These are phyloP conservation scores for Taphrina deformans DNA, from an alignment of 1,139 yeast species.

Conservation along the genomic window DNA sequence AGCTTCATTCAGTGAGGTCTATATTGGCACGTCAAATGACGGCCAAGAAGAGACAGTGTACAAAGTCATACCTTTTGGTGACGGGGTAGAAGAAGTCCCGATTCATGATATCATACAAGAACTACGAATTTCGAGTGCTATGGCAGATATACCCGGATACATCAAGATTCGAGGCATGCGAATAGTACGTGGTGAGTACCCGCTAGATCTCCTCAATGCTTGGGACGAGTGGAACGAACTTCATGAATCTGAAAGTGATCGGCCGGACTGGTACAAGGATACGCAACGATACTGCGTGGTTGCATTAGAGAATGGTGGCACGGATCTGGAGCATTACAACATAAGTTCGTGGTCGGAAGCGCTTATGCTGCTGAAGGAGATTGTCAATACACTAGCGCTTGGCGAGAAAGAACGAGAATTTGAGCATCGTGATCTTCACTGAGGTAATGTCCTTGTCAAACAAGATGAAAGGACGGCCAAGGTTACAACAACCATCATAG, in stretches of 20 bases:
- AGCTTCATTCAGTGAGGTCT: conserved; percentile 54
- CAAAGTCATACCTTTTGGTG: conserved; percentile 57
- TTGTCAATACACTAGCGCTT: conserved; percentile 52
- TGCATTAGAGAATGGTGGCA: conserved; percentile 54
- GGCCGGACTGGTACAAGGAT: conserved; percentile 45
- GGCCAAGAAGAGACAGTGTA: conserved; percentile 44
- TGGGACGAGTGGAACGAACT: conserved; percentile 51
- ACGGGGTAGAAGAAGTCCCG: conserved; percentile 47
- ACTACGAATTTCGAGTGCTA: conserved; percentile 49
- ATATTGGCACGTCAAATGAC: conserved; percentile 39
- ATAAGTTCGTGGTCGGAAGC: conserved; percentile 57
- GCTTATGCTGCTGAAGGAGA: conserved; percentile 55
- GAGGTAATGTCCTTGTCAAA: conserved; percentile 57
- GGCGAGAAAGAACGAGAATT: conserved; percentile 57
- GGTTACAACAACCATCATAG: conserved; percentile 54
- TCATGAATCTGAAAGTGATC: conserved; percentile 45
- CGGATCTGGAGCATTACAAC: conserved; percentile 51
- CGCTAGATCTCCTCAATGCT: conserved; percentile 47
- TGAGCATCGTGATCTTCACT: conserved; percentile 68
- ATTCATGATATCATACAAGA: conserved; percentile 53
- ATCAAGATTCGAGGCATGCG: conserved; percentile 48
- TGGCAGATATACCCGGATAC: conserved; percentile 50
- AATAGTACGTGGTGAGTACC: conserved; percentile 54
- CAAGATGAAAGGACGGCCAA: conserved; percentile 32
- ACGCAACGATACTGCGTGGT: conserved; percentile 52